Conservation (phyloP, 1,284 basidiomycete genomes). For the Tetrapyrgos nigripes region DNA sequence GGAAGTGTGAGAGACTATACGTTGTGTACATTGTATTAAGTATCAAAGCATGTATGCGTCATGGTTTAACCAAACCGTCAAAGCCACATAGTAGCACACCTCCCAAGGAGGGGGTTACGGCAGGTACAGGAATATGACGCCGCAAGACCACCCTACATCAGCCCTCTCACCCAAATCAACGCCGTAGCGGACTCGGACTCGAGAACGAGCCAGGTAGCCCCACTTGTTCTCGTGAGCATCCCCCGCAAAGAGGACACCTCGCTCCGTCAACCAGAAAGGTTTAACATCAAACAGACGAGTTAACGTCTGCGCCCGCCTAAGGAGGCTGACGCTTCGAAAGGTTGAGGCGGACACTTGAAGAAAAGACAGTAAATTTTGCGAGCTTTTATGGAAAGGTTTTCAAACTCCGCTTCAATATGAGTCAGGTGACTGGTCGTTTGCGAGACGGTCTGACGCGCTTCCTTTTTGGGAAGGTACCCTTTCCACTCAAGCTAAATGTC, state of each 20-base stretch:
- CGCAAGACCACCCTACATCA: conserved; percentile 47
- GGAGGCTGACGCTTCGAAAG: conserved; percentile 43
- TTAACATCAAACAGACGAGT: conserved; percentile 49
- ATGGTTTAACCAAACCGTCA: conserved; percentile 85
- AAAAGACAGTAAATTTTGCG: conserved; percentile 29
- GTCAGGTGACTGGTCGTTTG: too few species aligned
- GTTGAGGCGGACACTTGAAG: conserved; percentile 52
- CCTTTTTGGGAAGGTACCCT: neutral
- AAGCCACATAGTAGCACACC: conserved; percentile 73
- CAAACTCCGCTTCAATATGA: conserved; percentile 19
- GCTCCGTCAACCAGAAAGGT: conserved; percentile 76
- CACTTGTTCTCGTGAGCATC: conserved; percentile 74
- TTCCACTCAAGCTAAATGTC: too few species aligned
- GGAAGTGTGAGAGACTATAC: too few species aligned
- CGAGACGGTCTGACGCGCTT: too few species aligned
- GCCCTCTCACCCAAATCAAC: conserved; percentile 56
- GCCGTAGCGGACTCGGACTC: conserved; percentile 51
- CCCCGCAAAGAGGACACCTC: conserved; percentile 55
- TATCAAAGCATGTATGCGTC: conserved; percentile 63
- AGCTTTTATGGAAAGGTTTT: neutral
- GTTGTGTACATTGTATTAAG: too few species aligned
- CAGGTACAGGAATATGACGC: conserved; percentile 82
- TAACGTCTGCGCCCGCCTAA: conserved; percentile 23
- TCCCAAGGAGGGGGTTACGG: conserved; percentile 52
- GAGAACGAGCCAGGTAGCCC: conserved; percentile 40